Percentiles rank a stretch among this genome's conserved stretches.
phyloP scores from a whole-genome alignment of 1,284 basidiomycete genomes.

The Trametes versicolor region DNA sequence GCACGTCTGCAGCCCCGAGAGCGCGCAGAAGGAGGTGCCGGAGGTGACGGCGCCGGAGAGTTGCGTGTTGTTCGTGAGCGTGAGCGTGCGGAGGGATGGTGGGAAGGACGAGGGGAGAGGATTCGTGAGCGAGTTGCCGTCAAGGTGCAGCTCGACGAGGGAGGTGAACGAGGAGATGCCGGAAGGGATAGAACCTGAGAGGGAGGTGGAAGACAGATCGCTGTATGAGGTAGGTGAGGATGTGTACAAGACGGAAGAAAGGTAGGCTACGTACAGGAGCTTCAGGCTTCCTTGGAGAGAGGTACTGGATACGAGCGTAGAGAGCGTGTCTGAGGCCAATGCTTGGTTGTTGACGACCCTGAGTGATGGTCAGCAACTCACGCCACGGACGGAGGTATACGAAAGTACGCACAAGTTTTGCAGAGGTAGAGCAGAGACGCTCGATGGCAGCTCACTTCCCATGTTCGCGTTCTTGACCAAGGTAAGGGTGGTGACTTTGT shows the following conservation, averaged over 20 bases:
- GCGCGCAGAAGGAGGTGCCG: slow-evolving; percentile 42
- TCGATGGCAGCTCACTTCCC: slow-evolving; percentile 52
- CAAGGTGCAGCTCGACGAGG: slow-evolving; percentile 45
- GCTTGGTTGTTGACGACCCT: slow-evolving; percentile 50
- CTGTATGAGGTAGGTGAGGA: slow-evolving; percentile 26
- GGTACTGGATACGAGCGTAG: slow-evolving; percentile 45
- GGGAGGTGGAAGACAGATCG: slow-evolving; percentile 44
- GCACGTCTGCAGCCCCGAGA: slow-evolving; percentile 43
- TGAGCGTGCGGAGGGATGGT: slow-evolving; percentile 40
- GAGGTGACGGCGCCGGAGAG: slow-evolving; percentile 38
- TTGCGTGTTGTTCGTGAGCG: slow-evolving; percentile 43
- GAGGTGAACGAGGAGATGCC: slow-evolving; percentile 42
- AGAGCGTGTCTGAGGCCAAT: slow-evolving; percentile 44
- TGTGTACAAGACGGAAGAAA: neutral
- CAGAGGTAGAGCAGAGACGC: slow-evolving; percentile 47
- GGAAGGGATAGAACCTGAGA: slow-evolving; percentile 42
- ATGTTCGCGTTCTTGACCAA: slow-evolving; percentile 57
- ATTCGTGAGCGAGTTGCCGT: slow-evolving; percentile 41
- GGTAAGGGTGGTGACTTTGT: slow-evolving; percentile 51
- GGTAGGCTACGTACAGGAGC: slow-evolving; percentile 45
- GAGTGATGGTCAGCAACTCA: slow-evolving; percentile 1
- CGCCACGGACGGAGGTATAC: neutral
- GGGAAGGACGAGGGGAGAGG: slow-evolving; percentile 44
- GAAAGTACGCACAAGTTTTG: slow-evolving; percentile 52
- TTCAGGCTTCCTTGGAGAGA: slow-evolving; percentile 49